phyloP scores from a whole-genome alignment of 1,284 basidiomycete genomes.

The Bjerkandera adusta region DNA sequence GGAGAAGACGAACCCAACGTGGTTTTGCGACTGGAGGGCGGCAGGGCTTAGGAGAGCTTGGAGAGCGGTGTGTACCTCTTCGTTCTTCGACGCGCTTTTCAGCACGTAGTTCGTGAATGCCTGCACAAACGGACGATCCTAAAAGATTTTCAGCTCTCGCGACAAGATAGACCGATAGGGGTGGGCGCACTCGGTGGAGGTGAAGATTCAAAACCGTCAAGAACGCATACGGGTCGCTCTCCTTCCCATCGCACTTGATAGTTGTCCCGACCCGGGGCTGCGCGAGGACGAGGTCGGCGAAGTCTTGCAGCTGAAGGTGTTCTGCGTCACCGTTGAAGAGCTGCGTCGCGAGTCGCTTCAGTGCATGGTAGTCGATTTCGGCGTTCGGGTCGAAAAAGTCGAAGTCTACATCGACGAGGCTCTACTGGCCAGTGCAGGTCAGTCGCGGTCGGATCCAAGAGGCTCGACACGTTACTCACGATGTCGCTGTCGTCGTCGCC shows the following conservation, averaged over 20 bases:
- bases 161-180: not conserved
- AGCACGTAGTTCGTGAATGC: constrained; percentile 65
- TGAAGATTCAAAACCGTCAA: constrained; percentile 83
- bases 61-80: constrained; percentile 50
- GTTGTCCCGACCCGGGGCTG: constrained; percentile 83
- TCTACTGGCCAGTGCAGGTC: constrained; percentile 35
- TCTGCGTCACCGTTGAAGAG: constrained; percentile 84
- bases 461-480: too few relatives aligned
- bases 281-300: constrained; percentile 75
- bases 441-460: not conserved
- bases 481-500: constrained; percentile 26
- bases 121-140: constrained; percentile 72
- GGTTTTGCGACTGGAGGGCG: constrained; percentile 34
- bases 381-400: constrained; percentile 89
- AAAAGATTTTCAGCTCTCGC: constrained; percentile 5
- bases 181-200: constrained; percentile 65
- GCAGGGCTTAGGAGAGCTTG: constrained; percentile 48
- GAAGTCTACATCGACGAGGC: constrained; percentile 83
- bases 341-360: constrained; percentile 80
- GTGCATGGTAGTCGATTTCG: constrained; percentile 80
- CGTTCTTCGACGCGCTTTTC: constrained; percentile 37
- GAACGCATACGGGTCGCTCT: constrained; percentile 86
- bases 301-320: constrained; percentile 62
- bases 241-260: constrained; percentile 87
- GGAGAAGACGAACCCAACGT: constrained; percentile 80